Base-by-base conservation (phyloP, 345 rosid genomes). In the Salix purpurea region DNA sequence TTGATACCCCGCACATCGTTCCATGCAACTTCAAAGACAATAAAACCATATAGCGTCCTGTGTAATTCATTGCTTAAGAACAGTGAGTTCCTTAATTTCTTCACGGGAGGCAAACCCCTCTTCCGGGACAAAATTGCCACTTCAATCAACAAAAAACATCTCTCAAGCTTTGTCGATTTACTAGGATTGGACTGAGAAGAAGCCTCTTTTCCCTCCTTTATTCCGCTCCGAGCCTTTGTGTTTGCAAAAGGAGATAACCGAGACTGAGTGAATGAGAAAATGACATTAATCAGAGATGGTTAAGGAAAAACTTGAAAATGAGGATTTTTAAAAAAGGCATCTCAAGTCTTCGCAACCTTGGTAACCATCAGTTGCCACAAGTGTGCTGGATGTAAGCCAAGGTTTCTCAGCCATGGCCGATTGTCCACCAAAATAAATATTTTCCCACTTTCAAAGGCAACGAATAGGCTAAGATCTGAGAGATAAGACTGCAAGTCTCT, bases 341-440 rank as follows among this genome's bases (percentile, higher is more conserved):
- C 71, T 42, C 21, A n/a, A 30, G 36, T 19, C 76, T 75, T 65
- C 52, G 69, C 74, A 84, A 96, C 98, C 97, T 96, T 96, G 74
- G 99, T 96, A 61, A 96, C 98, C 98, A 96, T 92, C 23, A 94
- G 84, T 78, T 96, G 99, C 99, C 98, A 96, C 67, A 94, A 78
- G 81, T 83, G 97, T 75, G 94, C 91, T 13, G 96, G 87, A 65
- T 89, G 85, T 3, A 95, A 83, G 69, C 88, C 91, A 8, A 85
- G 75, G 64, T 89, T 85, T 71, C 80, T 85, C 86, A 90, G 74
- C 97, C 99, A 96, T 82, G 98, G 97, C 46, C 92, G 85, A 74
- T 96, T 96, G 73, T 96, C 99, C 78, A 96, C 99, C 90, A 96
- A 79, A 64, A 96, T 85, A 74, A 89, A 96, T 58, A 96, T 78